These are phyloP conservation scores for Macadamia integrifolia DNA, from an alignment of 164 flowering plant genomes.

Conservation along the genomic window DNA sequence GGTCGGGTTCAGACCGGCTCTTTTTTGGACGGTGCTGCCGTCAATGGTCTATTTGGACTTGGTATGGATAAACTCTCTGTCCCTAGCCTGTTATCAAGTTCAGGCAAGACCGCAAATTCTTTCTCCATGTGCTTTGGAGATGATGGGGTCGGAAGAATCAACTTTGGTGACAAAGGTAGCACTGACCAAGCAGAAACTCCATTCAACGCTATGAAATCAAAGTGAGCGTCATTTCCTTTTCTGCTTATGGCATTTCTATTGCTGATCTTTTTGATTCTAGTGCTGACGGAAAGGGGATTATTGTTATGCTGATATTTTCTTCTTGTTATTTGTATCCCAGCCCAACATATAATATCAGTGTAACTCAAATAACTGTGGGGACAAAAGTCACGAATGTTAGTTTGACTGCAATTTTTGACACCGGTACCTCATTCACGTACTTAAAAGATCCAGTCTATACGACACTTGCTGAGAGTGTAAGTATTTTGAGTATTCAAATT, in stretches of 20 bases:
- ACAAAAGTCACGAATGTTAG: too few relatives aligned
- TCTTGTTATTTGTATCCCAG: too few relatives aligned
- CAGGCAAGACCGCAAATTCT: constrained; percentile 57
- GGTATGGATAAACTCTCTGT: constrained; percentile 63
- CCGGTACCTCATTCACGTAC: too few relatives aligned
- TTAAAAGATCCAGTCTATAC: too few relatives aligned
- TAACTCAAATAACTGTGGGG: constrained; percentile 11
- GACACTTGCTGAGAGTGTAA: too few relatives aligned
- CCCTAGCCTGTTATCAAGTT: constrained; percentile 76
- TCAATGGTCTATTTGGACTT: constrained; percentile 88
- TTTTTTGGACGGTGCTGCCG: constrained; percentile 66
- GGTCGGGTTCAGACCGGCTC: constrained; percentile 75
- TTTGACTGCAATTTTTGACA: too few relatives aligned
- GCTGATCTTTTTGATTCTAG: too few relatives aligned
- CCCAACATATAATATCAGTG: constrained; percentile 46
- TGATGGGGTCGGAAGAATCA: constrained; percentile 75
- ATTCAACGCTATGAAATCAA: constrained; percentile 32
- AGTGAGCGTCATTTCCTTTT: constrained; percentile 35
- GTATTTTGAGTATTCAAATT: too few relatives aligned
- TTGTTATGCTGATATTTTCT: background rate
- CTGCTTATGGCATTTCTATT: background rate
- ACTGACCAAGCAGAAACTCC: constrained; percentile 69
- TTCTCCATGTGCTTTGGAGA: constrained; percentile 93
- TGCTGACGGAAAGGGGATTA: too few relatives aligned
- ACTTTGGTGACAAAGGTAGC: constrained; percentile 83